Percentiles rank a stretch among this genome's conserved stretches.
These are phyloP conservation scores for Cystofilobasidium macerans DNA, from an alignment of 768 basidiomycete genomes.

Conservation along the genomic window DNA sequence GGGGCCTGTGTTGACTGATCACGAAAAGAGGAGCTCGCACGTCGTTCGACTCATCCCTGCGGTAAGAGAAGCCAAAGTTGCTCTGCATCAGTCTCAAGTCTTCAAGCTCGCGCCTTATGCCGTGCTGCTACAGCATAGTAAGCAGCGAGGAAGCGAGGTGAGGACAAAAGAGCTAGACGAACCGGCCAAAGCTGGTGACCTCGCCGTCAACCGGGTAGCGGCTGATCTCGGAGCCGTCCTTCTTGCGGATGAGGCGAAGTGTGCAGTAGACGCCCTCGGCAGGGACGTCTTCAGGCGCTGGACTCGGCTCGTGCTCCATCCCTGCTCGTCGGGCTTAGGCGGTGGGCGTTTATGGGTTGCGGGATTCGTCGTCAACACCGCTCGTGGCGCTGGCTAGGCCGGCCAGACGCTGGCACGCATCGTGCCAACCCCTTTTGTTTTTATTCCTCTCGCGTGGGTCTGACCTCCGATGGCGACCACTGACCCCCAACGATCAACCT, in stretches of 20 bases:
- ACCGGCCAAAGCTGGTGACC: conserved; percentile 9
- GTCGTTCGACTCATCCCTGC: conserved; percentile 19
- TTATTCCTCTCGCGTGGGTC: too few relatives aligned
- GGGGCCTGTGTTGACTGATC: background rate
- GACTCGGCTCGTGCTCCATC: background rate
- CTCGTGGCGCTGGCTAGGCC: too few relatives aligned
- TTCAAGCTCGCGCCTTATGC: too few relatives aligned
- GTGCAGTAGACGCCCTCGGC: conserved; percentile 24
- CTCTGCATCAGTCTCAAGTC: too few relatives aligned
- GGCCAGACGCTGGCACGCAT: too few relatives aligned
- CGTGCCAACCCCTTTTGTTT: too few relatives aligned
- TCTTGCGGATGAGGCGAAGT: conserved; percentile 18
- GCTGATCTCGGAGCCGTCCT: conserved; percentile 21
- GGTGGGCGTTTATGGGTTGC: too few relatives aligned
- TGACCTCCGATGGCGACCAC: too few relatives aligned
- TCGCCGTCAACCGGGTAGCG: conserved; percentile 26
- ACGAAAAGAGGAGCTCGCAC: background rate
- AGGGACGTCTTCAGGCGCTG: conserved; percentile 8
- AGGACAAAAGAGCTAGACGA: background rate
- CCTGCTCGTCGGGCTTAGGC: background rate
- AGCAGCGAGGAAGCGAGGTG: background rate
- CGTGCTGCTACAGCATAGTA: too few relatives aligned
- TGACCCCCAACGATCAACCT: too few relatives aligned
- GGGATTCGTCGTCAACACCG: too few relatives aligned
- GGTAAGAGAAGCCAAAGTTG: background rate